Base-by-base conservation (phyloP, 257 asterid species). In the Craterostigma plantagineum region DNA sequence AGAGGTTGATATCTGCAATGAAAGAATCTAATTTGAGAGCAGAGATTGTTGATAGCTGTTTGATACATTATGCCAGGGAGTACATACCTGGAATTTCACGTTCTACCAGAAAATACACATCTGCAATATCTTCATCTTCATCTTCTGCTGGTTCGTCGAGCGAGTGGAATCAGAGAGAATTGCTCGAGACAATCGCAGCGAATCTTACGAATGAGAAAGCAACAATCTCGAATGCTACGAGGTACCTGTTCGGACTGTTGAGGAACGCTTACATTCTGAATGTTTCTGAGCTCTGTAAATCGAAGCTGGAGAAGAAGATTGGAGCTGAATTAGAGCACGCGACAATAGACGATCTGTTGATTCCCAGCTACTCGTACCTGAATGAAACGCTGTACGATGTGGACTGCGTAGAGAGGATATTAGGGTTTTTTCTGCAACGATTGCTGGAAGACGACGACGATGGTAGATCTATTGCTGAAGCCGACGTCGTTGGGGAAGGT, bases 311-410 rank as follows among this genome's bases (percentile, higher is more conserved):
- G 91, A 75, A 60, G 76, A 90, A 81, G 62, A 83, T 83, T 12
- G 99, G 96, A 37, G 63, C 63, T 16, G 87, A 90, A 37, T 53
- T 90, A 16, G 95, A 90, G 42, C 91, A 75, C 48, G 94, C 99
- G 8, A 70, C 79, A 7, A 53, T 90, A 36, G 99, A 90, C 53
- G 95, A 90, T 67, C 70, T 90, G 33, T 59, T 90, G 27, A 71
- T 90, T 54, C 99, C 99, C 38, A 90, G 99, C 61, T 90, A 79
- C 61, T 90, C 99, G 4, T 83, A 83, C 64, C 58, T 83, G 72
- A 83, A 69, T 14, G 99, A 90, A 41, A 90, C 99, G 14, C 43
- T 90, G 41, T 90, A 90, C 48, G 99, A 90, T 36, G 94, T 90
- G 14, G 91, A 84, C 27, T 83, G 95, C 40, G 92, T 83, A 30